phyloP scores from a whole-genome alignment of 2,329 filamentous ascomycete species.

The Arthrobotrys sinensis region DNA sequence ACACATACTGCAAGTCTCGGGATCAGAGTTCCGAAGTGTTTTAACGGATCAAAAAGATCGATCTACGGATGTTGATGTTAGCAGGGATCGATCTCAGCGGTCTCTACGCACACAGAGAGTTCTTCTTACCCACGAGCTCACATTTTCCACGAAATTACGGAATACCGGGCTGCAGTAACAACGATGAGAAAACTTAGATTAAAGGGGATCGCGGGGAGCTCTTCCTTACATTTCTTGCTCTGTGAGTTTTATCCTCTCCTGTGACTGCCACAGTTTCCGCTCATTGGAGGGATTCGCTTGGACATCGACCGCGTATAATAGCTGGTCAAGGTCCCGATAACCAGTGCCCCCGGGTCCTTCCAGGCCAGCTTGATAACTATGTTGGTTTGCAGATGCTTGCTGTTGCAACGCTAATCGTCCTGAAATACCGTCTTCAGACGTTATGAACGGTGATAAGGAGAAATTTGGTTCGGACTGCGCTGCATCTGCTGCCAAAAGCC shows the following conservation, averaged over 20 bases:
- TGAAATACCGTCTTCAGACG: constrained; percentile 47
- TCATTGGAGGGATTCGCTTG: constrained; percentile 53
- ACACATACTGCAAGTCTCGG: constrained; percentile 65
- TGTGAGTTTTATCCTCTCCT: constrained; percentile 59
- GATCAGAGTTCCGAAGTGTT: constrained; percentile 66
- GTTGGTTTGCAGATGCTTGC: constrained; percentile 43
- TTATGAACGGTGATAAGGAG: constrained; percentile 44
- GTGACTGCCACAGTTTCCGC: constrained; percentile 62
- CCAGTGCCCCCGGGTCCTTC: constrained; percentile 48
- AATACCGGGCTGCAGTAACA: constrained; percentile 58
- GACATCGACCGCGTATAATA: constrained; percentile 53
- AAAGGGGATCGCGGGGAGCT: not conserved
- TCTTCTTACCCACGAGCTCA: constrained; percentile 63
- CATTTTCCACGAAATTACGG: constrained; percentile 63
- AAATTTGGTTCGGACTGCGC: constrained; percentile 54
- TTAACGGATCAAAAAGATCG: constrained; percentile 66
- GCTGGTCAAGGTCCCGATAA: constrained; percentile 53
- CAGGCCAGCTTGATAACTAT: constrained; percentile 34
- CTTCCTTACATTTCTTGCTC: constrained; percentile 62
- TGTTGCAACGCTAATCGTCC: constrained; percentile 50
- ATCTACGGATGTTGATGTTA: constrained; percentile 59
- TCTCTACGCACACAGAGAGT: too few species aligned
- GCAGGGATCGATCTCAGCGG: not conserved
- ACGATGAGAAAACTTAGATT: not conserved
- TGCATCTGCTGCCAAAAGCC: constrained; percentile 52